A percentile compares a stretch with the other conserved stretches of the same genome.
Evolutionary conservation across 169 alveolate species (phyloP).

Genomic region (Cryptosporidium viatorum): DNA sequence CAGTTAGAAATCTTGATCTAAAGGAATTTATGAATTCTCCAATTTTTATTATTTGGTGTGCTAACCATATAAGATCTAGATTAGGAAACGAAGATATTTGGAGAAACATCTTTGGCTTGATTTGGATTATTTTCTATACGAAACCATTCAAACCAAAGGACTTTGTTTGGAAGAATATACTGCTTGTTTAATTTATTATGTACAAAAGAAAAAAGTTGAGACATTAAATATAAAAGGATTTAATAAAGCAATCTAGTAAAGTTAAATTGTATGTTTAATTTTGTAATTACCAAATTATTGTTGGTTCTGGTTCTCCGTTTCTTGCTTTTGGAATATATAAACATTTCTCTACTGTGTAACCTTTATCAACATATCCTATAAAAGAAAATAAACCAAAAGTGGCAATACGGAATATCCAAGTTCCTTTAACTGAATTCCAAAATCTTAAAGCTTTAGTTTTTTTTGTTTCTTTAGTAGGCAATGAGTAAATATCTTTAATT

Average conservation of each 20-base stretch:
- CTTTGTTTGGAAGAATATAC: slow-evolving; percentile 39
- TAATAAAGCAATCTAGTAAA: neutral
- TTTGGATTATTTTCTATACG: slow-evolving; percentile 51
- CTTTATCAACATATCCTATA: slow-evolving; percentile 66
- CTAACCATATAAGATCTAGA: slow-evolving; percentile 48
- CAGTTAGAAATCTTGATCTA: neutral
- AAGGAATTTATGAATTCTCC: slow-evolving; percentile 51
- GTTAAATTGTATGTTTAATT: neutral
- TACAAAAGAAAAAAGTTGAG: neutral
- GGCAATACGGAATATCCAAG: slow-evolving; percentile 47
- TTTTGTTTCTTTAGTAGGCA: slow-evolving; percentile 63
- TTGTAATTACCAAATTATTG: slow-evolving; percentile 45
- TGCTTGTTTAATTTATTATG: slow-evolving; percentile 9
- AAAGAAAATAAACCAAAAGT: slow-evolving; percentile 70
- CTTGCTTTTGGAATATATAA: slow-evolving; percentile 46
- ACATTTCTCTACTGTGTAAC: slow-evolving; percentile 65
- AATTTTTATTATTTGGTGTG: slow-evolving; percentile 68
- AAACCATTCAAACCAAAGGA: slow-evolving; percentile 60
- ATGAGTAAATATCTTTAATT: slow-evolving; percentile 36
- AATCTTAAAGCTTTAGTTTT: slow-evolving; percentile 51
- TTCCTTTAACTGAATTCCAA: slow-evolving; percentile 69
- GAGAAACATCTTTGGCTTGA: slow-evolving; percentile 60
- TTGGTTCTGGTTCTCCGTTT: slow-evolving; percentile 75
- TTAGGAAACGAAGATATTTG: slow-evolving; percentile 72
- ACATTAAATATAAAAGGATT: neutral